Conservation (phyloP, 1,284 basidiomycete species). For the Neolentinus lepideus region DNA sequence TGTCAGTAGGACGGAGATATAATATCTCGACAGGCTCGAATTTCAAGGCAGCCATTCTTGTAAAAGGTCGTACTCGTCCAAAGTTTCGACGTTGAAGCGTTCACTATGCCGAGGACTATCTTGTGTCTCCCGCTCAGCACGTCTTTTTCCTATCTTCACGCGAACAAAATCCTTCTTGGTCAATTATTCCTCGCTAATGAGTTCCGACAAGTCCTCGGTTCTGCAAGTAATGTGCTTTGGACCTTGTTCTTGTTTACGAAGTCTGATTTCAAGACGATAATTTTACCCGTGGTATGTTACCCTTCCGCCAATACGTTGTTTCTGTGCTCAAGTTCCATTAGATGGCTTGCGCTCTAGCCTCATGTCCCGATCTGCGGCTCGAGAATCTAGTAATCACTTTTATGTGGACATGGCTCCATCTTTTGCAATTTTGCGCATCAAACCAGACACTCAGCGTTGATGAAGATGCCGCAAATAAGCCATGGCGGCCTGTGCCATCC, state of each 20-base stretch:
- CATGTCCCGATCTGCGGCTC: background rate
- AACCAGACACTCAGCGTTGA: conserved; percentile 22
- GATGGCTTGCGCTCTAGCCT: background rate
- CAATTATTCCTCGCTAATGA: background rate
- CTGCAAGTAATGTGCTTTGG: background rate
- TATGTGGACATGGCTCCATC: conserved; percentile 1
- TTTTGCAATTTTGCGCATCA: conserved; percentile 10
- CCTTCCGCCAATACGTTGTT: background rate
- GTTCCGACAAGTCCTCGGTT: background rate
- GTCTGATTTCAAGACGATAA: conserved; percentile 1
- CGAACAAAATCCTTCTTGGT: background rate
- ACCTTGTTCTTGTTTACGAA: background rate
- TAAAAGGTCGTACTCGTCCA: background rate
- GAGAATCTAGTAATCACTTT: background rate
- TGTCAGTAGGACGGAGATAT: background rate
- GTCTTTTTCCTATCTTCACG: background rate
- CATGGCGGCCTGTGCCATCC: conserved; percentile 27
- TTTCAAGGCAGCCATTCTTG: background rate
- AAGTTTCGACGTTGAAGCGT: background rate
- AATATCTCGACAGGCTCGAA: background rate
- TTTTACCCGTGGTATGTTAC: background rate
- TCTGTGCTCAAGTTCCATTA: background rate
- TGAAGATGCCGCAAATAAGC: conserved; percentile 26
- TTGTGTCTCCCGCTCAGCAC: background rate
- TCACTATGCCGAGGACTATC: background rate